Evolutionary conservation across 1,284 basidiomycete species (phyloP).

Genomic region (Uromyces viciae-fabae): DNA sequence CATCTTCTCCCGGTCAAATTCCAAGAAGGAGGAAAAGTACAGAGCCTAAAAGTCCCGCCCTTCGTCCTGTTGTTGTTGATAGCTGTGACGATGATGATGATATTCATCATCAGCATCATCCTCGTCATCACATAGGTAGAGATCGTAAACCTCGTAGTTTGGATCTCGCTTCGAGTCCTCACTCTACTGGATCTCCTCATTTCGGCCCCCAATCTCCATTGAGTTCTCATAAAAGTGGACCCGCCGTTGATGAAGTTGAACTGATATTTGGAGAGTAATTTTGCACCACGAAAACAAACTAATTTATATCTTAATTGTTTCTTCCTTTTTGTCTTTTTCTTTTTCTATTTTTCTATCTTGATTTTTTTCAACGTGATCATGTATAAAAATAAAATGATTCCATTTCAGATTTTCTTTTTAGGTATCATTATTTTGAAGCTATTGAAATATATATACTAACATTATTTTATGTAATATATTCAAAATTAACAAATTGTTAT

Average conservation of each 20-base stretch:
- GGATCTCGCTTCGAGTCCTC: background rate
- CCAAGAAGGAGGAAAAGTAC: slow-evolving; percentile 32
- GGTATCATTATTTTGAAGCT: too few relatives aligned
- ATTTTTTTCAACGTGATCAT: too few relatives aligned
- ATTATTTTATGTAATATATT: too few relatives aligned
- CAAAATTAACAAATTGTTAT: too few relatives aligned
- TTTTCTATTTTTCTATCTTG: background rate
- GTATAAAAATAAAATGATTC: too few relatives aligned
- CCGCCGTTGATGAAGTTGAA: slow-evolving; percentile 42
- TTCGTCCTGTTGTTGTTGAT: slow-evolving; percentile 33
- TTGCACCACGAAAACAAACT: background rate
- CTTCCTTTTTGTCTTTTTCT: too few relatives aligned
- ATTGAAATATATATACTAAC: too few relatives aligned
- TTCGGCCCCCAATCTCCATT: slow-evolving; percentile 40
- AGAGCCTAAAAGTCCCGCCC: slow-evolving; percentile 42
- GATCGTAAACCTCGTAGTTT: background rate
- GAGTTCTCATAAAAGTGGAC: slow-evolving; percentile 31
- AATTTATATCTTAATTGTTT: too few relatives aligned
- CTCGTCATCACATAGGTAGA: too few relatives aligned
- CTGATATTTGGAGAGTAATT: slow-evolving; percentile 41
- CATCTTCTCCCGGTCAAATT: slow-evolving; percentile 22
- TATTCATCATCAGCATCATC: too few relatives aligned
- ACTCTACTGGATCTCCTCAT: slow-evolving; percentile 19
- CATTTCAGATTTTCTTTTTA: too few relatives aligned
- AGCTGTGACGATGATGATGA: slow-evolving; percentile 27